These are phyloP conservation scores for Suhomyces xylopsoci DNA, from an alignment of 805 yeast species.

Conservation along the genomic window DNA sequence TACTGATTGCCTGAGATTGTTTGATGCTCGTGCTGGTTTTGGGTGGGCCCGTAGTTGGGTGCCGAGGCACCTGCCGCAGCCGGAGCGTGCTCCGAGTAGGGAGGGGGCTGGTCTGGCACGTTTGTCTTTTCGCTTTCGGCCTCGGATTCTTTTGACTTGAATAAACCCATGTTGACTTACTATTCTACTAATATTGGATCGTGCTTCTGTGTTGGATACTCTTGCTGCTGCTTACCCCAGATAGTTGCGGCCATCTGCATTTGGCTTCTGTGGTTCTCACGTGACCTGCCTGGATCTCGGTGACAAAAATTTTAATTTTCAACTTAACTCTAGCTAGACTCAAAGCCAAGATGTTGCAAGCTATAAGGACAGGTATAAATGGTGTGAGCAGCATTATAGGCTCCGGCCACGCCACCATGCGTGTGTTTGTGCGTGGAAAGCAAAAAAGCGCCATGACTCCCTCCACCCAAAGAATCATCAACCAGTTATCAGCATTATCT, in stretches of 20 bases:
- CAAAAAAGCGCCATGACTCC: slow-evolving; percentile 26
- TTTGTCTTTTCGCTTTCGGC: not conserved
- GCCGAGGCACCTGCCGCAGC: not conserved
- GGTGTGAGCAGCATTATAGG: not conserved
- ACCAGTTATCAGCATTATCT: slow-evolving; percentile 75
- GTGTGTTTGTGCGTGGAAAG: slow-evolving; percentile 29
- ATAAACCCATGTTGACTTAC: not conserved
- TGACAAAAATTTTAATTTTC: not conserved
- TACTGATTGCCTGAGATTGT: not conserved
- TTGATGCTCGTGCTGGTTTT: not conserved
- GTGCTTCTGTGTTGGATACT: not conserved
- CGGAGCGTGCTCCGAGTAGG: slow-evolving; percentile 1
- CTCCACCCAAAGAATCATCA: slow-evolving; percentile 42
- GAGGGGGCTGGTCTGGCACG: slow-evolving; percentile 3
- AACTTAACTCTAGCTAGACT: not conserved
- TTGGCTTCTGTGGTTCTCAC: not conserved
- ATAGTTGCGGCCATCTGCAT: not conserved
- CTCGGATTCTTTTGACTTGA: not conserved
- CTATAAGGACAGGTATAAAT: not conserved
- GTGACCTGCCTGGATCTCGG: not conserved
- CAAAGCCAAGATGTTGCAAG: not conserved
- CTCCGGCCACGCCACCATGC: not conserved
- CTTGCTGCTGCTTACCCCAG: not conserved
- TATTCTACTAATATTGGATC: not conserved
- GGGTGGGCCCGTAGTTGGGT: not conserved